Evolutionary conservation across 805 yeast species (phyloP), one percentile per base, ranked within the genome.

Genomic region (Metschnikowia amazonensis): DNA sequence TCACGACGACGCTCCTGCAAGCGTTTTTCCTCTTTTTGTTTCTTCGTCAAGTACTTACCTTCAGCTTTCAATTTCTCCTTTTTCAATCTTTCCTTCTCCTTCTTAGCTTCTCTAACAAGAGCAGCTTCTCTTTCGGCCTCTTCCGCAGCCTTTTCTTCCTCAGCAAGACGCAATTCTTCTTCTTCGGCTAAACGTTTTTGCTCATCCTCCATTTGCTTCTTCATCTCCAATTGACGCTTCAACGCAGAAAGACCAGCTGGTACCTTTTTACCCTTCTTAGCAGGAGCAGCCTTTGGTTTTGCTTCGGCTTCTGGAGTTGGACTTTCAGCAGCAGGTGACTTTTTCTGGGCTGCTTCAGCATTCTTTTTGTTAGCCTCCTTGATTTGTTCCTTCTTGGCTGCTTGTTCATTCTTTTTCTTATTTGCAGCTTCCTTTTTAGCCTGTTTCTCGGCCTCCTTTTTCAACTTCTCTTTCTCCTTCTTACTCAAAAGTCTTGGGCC

Each of bases 401-500:
- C 81, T 55, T 79, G 82, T 54, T 79, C 82, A 34, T 76, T 81
- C 67, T 89, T 89, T 79, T 89, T 89, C 69, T 81, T 84, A 44
- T 82, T 86, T 36, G 96, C 96, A 49, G 82, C 79, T 57, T 88
- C 95, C 71, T 88, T 89, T 84, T 92, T 92, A 67, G 82, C 78
- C 57, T 84, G 87, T 75, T 92, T 92, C 63, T 86, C 95, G 54
- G 80, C 81, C 66, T 90, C 96, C 66, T 92, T 95, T 81, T 87
- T 88, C 67, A 94, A 96, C 72, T 84, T 90, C 72, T 92, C 95
- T 70, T 86, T 86, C 61, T 86, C 98, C 70, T 92, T 89, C 79
- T 92, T 94, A 47, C 92, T 81, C 67, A 90, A 89, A 61, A 89
- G 75, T 53, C 81, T 77, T 39, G 92, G 89, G 25, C 79, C 89